Evolutionary conservation across 371 early-diverging fungal species (phyloP), one percentile per base, ranked within the genome.

Genomic region (Catenaria anguillulae): DNA sequence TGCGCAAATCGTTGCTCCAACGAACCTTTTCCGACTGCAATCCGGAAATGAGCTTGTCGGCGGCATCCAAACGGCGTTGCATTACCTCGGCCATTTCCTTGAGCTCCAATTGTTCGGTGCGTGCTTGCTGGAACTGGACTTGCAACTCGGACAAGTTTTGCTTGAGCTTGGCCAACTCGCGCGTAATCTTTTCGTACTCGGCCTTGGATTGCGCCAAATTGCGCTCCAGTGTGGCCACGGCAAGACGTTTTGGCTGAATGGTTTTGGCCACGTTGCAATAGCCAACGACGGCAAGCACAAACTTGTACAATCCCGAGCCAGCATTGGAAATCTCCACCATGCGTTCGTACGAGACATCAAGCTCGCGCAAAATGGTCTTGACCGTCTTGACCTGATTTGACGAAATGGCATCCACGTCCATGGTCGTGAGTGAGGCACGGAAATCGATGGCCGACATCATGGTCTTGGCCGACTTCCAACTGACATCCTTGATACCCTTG

Each of bases 401-500:
- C 21, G 77, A 73, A 17, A 81, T 79, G 29, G 61, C 70, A 64
- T 81, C 81, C 8, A 79, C 77, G 60, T 81, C 80, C 62, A 81
- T 60, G 12, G 65, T 35, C 10, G 68, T 70, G 19, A 81, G 67
- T 19, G 78, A 79, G 15, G 76, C 61, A 37, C 77, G 77, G 67
- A 81, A 81, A 61, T 79, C 81, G 40, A 68, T 74, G 33, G 75
- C 74, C 0, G 80, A 78, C 81, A 81, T 81, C 81, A 81, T 81
- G 23, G 72, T 71, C 59, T 81, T 81, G 10, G 80, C 80, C 56
- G 75, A 73, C 68, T 81, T 81, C 81, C 81, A 81, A 5, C 78
- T 78, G 4, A 78, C 75, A 63, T 81, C 81, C 52, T 79, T 78
- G 67, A 78, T 79, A 15, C 73, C 73, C 64, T 79, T 79, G 62